Evolutionary conservation across 108 stramenopile species (phyloP).

Genomic region (Pseudonitzschia pungens): DNA sequence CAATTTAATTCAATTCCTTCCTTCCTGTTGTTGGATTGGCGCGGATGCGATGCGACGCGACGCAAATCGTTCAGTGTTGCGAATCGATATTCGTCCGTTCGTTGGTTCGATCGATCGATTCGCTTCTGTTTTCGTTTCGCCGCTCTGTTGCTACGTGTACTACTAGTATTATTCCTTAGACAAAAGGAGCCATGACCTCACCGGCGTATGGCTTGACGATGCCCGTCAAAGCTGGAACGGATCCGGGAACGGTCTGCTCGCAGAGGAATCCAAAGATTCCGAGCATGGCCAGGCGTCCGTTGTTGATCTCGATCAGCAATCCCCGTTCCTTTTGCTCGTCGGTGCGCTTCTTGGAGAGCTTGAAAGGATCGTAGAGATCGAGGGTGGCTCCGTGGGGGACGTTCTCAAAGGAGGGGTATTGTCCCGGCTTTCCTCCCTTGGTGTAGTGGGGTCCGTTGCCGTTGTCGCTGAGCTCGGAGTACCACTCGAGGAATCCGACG

Average conservation of each 20-base stretch:
- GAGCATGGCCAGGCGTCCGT: constrained; percentile 76
- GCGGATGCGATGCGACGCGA: no score
- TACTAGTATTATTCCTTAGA: background rate
- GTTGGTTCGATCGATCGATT: no score
- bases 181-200: constrained; percentile 62
- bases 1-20: no score
- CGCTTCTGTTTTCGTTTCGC: background rate
- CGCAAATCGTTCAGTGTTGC: no score
- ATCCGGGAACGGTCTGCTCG: constrained; percentile 66
- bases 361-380: constrained; percentile 77
- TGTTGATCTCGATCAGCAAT: constrained; percentile 67
- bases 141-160: background rate
- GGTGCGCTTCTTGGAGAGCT: constrained; percentile 58
- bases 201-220: constrained; percentile 65
- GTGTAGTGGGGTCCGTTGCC: constrained; percentile 27
- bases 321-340: constrained; percentile 57
- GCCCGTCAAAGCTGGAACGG: constrained; percentile 55
- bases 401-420: constrained; percentile 63
- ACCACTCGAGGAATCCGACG: constrained; percentile 68
- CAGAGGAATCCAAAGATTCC: constrained; percentile 78
- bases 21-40: no score
- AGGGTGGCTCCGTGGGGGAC: constrained; percentile 75
- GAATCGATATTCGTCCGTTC: no score
- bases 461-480: constrained; percentile 17
- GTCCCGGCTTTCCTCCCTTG: constrained; percentile 38